Conservation (phyloP, 306 rosid genomes). For the Trifolium repens region DNA sequence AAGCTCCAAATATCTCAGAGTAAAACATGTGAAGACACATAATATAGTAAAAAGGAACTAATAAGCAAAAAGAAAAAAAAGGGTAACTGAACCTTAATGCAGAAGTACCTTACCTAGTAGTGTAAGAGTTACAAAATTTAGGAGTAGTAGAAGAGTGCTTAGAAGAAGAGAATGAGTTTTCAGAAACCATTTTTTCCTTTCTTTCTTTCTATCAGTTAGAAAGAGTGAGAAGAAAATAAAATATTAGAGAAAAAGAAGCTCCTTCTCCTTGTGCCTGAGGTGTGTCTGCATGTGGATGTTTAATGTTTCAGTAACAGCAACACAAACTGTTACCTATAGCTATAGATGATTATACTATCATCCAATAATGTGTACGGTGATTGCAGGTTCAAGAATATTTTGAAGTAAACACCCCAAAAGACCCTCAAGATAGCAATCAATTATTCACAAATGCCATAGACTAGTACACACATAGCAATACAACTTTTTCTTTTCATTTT, state of each 20-base stretch:
- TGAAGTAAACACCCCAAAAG: conserved; percentile 42
- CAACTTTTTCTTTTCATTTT: conserved; percentile 46
- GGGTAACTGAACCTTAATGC: conserved; percentile 13
- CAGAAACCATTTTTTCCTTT: conserved; percentile 61
- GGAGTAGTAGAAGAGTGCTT: conserved; percentile 64
- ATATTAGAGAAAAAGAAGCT: conserved; percentile 17
- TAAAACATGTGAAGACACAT: neutral
- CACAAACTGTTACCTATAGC: conserved; percentile 28
- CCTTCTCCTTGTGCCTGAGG: conserved; percentile 21
- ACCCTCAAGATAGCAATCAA: conserved; percentile 30
- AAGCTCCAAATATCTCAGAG: too few species aligned
- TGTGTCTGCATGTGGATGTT: conserved; percentile 20
- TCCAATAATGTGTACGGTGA: conserved; percentile 34
- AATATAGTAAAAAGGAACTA: neutral
- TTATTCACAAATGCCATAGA: conserved; percentile 43
- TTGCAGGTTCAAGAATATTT: conserved; percentile 42
- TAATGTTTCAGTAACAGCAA: conserved; percentile 45
- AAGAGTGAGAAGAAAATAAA: conserved; percentile 17
- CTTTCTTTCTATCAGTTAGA: neutral
- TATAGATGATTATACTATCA: conserved; percentile 36
- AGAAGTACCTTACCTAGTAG: conserved; percentile 62
- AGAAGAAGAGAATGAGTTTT: conserved; percentile 58
- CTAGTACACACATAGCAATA: neutral
- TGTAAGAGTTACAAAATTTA: conserved; percentile 74
- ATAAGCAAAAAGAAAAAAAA: conserved; percentile 5